Base-by-base conservation (phyloP, 2,329 filamentous ascomycete genomes). In the Colletotrichum euphorbiae region DNA sequence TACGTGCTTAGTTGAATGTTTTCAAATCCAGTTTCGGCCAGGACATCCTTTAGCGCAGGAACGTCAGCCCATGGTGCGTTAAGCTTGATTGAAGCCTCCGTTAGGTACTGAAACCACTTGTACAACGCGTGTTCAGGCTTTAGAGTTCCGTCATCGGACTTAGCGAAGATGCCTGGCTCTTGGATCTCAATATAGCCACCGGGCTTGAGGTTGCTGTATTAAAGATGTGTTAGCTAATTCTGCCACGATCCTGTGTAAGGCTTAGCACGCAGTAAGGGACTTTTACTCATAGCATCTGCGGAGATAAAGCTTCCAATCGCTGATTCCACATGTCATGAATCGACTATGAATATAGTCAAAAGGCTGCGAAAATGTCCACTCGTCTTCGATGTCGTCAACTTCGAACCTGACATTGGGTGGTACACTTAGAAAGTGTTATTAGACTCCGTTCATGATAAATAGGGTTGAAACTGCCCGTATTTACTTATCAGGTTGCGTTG, bases 311-410 rank as follows among this genome's bases (percentile, higher is more conserved):
- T 79, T 79, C 79, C 83, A 85, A 72, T 88, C 80, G 11, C 78
- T 74, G 55, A 89, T 83, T 65, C 82, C 83, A 19, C 80, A 80
- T 3, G 80, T 79, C 75, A 89, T 81, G 62, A 84, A 80, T 24
- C 86, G 81, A 48, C 80, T 77, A 74, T 88, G 85, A 63, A 89
- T 83, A 72, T 83, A 85, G 74, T 88, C 85, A 74, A 88, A 88
- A 59, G 83, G 77, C 2, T 78, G 72, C 65, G 81, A 82, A 15
- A 71, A 75, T 3, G 82, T 75, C 86, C 87, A 89, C 1, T 82
- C 78, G 67, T 85, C 81, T 68, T 87, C 84, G 31, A 82, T 77
- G 71, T 89, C 86, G 70, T 88, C 85, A 42, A 88, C 79, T 57
- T 87, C 76, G 73, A 88, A 89, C 17, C 78, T 78, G 52, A 86